phyloP scores from a whole-genome alignment of 805 yeast species.

The Priceomyces fermenticarens region DNA sequence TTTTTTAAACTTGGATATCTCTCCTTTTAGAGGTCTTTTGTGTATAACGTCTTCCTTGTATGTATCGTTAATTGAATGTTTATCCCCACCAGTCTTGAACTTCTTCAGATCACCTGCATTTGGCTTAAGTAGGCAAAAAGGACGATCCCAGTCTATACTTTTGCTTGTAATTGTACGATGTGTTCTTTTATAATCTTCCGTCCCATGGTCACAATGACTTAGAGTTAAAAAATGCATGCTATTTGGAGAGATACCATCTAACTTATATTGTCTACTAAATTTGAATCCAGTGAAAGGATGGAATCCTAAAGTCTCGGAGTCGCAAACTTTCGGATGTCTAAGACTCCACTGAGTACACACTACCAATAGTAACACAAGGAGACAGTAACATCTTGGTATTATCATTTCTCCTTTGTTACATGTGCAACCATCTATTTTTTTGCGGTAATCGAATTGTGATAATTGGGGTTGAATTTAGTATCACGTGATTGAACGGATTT shows the following conservation, averaged over 20 bases:
- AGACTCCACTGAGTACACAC: conserved; percentile 16
- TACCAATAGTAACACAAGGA: neutral
- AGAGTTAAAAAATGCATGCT: conserved; percentile 44
- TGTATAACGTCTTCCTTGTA: neutral
- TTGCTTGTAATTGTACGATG: conserved; percentile 24
- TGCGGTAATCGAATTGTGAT: conserved; percentile 1
- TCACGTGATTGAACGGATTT: no score
- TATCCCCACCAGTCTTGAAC: neutral
- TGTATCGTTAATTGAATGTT: neutral
- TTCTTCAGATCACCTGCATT: conserved; percentile 8
- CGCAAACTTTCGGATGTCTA: conserved; percentile 31
- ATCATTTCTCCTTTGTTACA: no score
- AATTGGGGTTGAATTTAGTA: no score
- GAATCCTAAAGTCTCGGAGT: conserved; percentile 20
- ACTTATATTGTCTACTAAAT: conserved; percentile 46
- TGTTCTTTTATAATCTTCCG: conserved; percentile 40
- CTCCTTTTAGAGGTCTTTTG: neutral
- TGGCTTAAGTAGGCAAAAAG: conserved; percentile 44
- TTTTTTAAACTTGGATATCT: neutral
- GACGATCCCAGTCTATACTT: conserved; percentile 48
- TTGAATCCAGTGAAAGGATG: conserved; percentile 55
- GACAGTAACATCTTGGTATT: no score
- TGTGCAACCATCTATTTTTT: neutral
- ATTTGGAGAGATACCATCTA: conserved; percentile 35
- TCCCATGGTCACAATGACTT: conserved; percentile 52